These are phyloP conservation scores for Allantophomopsis cytisporea DNA, from an alignment of 2,329 filamentous ascomycete species.

Conservation along the genomic window DNA sequence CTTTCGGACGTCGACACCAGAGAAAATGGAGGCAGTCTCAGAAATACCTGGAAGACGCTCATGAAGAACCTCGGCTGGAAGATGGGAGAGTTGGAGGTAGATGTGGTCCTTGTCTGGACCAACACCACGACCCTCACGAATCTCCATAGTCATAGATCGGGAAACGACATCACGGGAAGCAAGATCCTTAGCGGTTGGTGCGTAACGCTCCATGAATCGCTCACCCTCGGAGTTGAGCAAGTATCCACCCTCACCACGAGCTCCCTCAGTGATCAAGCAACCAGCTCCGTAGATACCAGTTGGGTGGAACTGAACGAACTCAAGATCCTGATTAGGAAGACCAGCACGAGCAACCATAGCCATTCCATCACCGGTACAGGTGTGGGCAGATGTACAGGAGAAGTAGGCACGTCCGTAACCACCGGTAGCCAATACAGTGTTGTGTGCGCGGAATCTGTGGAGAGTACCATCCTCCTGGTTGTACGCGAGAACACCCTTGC, in stretches of 20 bases:
- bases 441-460: constrained; percentile 90
- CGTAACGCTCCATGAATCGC: constrained; percentile 98
- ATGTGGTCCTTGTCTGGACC: constrained; percentile 97
- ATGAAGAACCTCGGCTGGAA: constrained; percentile 82
- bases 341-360: constrained; percentile 97
- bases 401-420: constrained; percentile 98
- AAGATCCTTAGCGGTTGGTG: constrained; percentile 94
- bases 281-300: constrained; percentile 98
- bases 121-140: constrained; percentile 92
- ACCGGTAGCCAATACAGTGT: constrained; percentile 93
- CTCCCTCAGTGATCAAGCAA: constrained; percentile 94
- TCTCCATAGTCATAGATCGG: constrained; percentile 96
- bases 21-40: constrained; percentile 94
- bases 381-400: constrained; percentile 95
- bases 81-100: constrained; percentile 92
- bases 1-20: constrained; percentile 93
- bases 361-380: constrained; percentile 98
- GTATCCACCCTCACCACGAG: constrained; percentile 96
- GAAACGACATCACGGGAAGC: constrained; percentile 93
- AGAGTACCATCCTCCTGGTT: constrained; percentile 98
- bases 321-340: constrained; percentile 96
- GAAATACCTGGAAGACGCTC: constrained; percentile 98
- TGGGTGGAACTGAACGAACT: constrained; percentile 99
- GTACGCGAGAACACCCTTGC: constrained; percentile 92
- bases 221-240: constrained; percentile 96